phyloP scores from a whole-genome alignment of 495 filamentous ascomycete species.

The Bacidia rubella region DNA sequence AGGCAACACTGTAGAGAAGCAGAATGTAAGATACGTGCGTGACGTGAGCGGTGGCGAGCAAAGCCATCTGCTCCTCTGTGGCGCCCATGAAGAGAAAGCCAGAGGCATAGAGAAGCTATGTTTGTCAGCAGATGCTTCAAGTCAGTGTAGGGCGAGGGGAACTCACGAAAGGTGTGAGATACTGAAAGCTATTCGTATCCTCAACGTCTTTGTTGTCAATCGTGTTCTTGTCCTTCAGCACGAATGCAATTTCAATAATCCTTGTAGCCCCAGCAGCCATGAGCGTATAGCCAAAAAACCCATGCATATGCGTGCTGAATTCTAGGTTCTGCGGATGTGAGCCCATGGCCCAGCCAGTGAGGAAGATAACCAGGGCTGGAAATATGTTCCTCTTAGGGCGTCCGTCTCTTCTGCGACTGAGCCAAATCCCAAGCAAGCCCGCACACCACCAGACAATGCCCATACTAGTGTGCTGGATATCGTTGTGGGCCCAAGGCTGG shows the following conservation, averaged over 20 bases:
- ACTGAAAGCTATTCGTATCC: slow-evolving; percentile 80
- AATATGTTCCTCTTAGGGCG: slow-evolving; percentile 82
- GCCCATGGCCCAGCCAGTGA: slow-evolving; percentile 94
- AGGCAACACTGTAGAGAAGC: slow-evolving; percentile 78
- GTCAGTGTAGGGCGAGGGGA: background rate
- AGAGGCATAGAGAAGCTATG: slow-evolving; percentile 74
- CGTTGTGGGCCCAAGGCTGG: slow-evolving; percentile 75
- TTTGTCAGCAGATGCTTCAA: background rate
- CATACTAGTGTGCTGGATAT: slow-evolving; percentile 96
- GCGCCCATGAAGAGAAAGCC: slow-evolving; percentile 97
- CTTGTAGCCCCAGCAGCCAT: slow-evolving; percentile 78
- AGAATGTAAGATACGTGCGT: slow-evolving; percentile 85
- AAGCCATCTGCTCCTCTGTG: slow-evolving; percentile 85
- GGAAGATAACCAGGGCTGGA: slow-evolving; percentile 73
- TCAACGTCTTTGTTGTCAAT: slow-evolving; percentile 41
- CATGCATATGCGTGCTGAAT: slow-evolving; percentile 80
- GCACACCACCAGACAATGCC: slow-evolving; percentile 96
- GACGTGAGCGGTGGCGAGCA: slow-evolving; percentile 58
- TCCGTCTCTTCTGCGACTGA: slow-evolving; percentile 72
- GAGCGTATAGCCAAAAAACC: slow-evolving; percentile 86
- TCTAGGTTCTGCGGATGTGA: slow-evolving; percentile 70
- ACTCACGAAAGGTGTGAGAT: slow-evolving; percentile 79
- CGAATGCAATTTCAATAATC: slow-evolving; percentile 84
- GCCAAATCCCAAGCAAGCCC: slow-evolving; percentile 82
- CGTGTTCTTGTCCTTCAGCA: slow-evolving; percentile 56